Evolutionary conservation across 306 rosid species (phyloP).

Genomic region (Quercus wislizeni): DNA sequence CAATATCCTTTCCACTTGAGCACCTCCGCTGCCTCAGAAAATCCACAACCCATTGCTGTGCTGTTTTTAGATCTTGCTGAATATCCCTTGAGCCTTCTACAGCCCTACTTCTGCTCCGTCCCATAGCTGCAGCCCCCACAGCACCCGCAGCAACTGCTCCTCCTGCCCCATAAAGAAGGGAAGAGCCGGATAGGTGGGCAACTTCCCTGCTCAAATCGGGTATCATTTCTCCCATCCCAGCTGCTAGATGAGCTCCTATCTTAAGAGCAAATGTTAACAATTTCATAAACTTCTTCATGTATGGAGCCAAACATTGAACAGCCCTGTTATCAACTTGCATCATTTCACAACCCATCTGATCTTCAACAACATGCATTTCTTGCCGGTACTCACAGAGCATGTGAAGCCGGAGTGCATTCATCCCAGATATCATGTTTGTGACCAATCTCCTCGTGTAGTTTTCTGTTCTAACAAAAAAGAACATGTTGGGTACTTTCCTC

Average conservation of each 20-base stretch:
- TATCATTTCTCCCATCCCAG: conserved; percentile 92
- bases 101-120: conserved; percentile 45
- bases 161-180: conserved; percentile 54
- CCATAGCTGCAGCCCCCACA: conserved; percentile 61
- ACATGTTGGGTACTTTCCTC: conserved; percentile 93
- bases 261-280: conserved; percentile 80
- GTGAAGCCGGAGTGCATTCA: conserved; percentile 86
- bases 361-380: conserved; percentile 95
- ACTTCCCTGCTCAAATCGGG: conserved; percentile 92
- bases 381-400: conserved; percentile 81
- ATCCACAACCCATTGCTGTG: conserved; percentile 94
- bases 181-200: conserved; percentile 76
- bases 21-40: conserved; percentile 78
- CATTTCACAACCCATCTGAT: conserved; percentile 85
- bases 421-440: conserved; percentile 76
- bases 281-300: conserved; percentile 85
- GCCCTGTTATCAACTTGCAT: conserved; percentile 86
- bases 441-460: conserved; percentile 83
- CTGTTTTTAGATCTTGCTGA: conserved; percentile 69
- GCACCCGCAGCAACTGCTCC: conserved; percentile 73
- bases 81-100: conserved; percentile 58
- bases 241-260: conserved; percentile 95
- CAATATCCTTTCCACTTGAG: conserved; percentile 86
- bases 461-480: conserved; percentile 78
- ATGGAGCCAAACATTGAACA: conserved; percentile 78